phyloP scores from a whole-genome alignment of 306 rosid genomes.

The Casuarina cunninghamiana region DNA sequence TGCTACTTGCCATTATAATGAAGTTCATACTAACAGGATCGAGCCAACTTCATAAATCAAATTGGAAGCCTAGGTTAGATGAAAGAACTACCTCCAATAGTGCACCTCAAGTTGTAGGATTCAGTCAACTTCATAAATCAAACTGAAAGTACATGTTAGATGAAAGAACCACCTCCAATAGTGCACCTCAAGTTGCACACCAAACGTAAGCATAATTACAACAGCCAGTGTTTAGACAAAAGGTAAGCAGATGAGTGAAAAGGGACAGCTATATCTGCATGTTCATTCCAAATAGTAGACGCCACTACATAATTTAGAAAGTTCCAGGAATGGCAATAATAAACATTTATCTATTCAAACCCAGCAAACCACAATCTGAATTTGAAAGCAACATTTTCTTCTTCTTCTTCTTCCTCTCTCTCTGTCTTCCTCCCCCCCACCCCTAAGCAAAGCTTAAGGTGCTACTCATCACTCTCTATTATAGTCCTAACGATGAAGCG shows the following conservation, averaged over 20 bases:
- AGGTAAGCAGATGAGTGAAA: neutral
- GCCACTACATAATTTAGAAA: neutral
- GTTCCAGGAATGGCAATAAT: neutral
- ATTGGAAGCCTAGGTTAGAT: no score
- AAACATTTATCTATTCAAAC: neutral
- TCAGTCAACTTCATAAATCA: no score
- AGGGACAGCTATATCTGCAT: neutral
- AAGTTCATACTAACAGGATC: neutral
- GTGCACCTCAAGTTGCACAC: conserved; percentile 86
- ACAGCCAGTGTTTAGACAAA: conserved; percentile 54
- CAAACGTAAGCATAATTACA: conserved; percentile 74
- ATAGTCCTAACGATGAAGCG: neutral
- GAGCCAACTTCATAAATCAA: neutral
- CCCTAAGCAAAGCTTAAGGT: neutral
- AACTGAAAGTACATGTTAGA: neutral
- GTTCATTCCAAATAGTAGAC: neutral
- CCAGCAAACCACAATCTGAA: neutral
- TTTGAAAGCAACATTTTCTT: no score
- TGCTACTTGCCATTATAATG: neutral
- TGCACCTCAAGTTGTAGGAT: no score
- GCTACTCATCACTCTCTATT: neutral
- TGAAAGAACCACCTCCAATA: conserved; percentile 52
- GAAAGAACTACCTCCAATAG: no score
- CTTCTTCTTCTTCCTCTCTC: no score
- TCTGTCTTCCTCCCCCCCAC: no score